Conservation (phyloP, 208 protist species). For the Vickermania spadyakhi region DNA sequence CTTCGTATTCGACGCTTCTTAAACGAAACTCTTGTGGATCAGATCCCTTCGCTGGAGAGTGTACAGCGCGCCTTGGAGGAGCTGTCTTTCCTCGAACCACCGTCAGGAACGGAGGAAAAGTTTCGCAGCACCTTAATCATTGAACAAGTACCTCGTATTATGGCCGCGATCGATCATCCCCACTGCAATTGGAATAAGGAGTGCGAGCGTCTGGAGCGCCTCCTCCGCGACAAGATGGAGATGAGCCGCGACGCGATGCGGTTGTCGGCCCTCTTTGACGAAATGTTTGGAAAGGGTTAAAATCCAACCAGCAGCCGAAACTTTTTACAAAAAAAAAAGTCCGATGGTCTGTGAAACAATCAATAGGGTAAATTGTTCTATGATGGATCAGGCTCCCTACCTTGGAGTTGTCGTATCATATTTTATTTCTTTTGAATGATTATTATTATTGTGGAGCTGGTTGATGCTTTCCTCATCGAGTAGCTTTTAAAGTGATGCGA, state of each 20-base stretch:
- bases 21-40: slow-evolving; percentile 84
- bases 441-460: too few species aligned
- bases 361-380: too few species aligned
- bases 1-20: slow-evolving; percentile 59
- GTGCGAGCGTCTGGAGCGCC: slow-evolving; percentile 15
- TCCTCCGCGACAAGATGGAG: slow-evolving; percentile 37
- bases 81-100: slow-evolving; percentile 82
- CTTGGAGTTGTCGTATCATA: too few species aligned
- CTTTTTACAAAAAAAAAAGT: too few species aligned
- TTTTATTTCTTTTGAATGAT: too few species aligned
- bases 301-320: too few species aligned
- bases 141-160: slow-evolving; percentile 81
- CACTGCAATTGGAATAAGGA: slow-evolving; percentile 21
- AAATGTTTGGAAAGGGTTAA: slow-evolving; percentile 44
- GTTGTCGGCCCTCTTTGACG: slow-evolving; percentile 63
- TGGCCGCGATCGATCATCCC: slow-evolving; percentile 38
- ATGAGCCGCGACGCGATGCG: slow-evolving; percentile 55
- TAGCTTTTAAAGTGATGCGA: too few species aligned
- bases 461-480: too few species aligned
- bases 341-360: too few species aligned
- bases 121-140: slow-evolving; percentile 77
- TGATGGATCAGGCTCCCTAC: too few species aligned
- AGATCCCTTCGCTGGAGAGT: slow-evolving; percentile 77
- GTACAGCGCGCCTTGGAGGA: slow-evolving; percentile 86
- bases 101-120: slow-evolving; percentile 82